These are phyloP conservation scores for Detonula confervacea DNA, from an alignment of 352 stramenopile species.

Conservation along the genomic window DNA sequence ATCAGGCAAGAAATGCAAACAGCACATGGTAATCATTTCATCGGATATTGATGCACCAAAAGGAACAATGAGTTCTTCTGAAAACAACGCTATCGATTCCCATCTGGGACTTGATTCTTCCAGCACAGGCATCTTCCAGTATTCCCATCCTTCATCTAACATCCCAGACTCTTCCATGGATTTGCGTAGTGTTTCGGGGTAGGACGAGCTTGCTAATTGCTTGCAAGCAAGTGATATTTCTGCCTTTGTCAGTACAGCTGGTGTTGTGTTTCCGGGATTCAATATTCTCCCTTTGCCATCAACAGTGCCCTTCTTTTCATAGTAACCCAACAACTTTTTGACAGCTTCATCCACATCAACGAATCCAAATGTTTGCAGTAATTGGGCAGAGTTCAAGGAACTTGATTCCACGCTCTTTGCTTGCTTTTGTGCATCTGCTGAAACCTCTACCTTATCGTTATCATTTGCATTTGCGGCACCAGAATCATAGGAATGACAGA, in stretches of 20 bases:
- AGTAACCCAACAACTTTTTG: conserved; percentile 18
- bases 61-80: conserved; percentile 41
- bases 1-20: conserved; percentile 68
- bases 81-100: conserved; percentile 29
- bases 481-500: conserved; percentile 77
- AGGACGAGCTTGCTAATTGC: conserved; percentile 51
- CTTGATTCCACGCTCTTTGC: background rate
- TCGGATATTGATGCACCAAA: conserved; percentile 49
- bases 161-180: conserved; percentile 34
- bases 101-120: conserved; percentile 18
- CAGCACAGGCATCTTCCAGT: conserved; percentile 48
- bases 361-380: conserved; percentile 83
- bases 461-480: background rate
- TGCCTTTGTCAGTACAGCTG: conserved; percentile 57
- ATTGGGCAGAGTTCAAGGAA: conserved; percentile 46
- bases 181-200: conserved; percentile 39
- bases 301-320: conserved; percentile 3
- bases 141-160: conserved; percentile 51
- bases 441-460: background rate
- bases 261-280: conserved; percentile 32
- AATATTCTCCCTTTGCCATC: background rate
- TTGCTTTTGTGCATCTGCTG: conserved; percentile 3
- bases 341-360: conserved; percentile 41
- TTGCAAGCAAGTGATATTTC: conserved; percentile 54
- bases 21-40: conserved; percentile 67